These are phyloP conservation scores for Globomyces pollinis-pini DNA, from an alignment of 192 early-diverging fungal genomes.

Conservation along the genomic window DNA sequence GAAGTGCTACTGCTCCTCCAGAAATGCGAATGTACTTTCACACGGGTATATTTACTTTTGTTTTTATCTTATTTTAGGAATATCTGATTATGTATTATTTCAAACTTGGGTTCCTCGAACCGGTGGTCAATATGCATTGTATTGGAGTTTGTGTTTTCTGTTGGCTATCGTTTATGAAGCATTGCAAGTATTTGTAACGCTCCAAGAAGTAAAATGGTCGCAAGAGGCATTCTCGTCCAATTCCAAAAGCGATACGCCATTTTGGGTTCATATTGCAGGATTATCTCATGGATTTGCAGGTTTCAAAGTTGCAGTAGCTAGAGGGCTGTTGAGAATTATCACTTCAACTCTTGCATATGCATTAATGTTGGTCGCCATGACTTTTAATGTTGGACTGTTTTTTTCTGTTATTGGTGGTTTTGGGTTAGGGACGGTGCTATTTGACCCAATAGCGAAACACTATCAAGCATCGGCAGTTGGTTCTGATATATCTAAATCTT, in stretches of 20 bases:
- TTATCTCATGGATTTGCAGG: not conserved
- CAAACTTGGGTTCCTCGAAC: slow-evolving; percentile 50
- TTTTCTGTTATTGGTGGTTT: slow-evolving; percentile 48
- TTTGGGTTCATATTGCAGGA: not conserved
- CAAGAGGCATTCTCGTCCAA: not conserved
- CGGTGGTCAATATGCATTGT: slow-evolving; percentile 38
- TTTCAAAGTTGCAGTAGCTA: slow-evolving; percentile 16
- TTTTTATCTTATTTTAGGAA: slow-evolving; percentile 57
- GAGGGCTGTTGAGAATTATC: slow-evolving; percentile 31
- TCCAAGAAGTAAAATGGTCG: slow-evolving; percentile 21
- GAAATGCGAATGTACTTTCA: slow-evolving; percentile 65
- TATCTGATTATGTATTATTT: slow-evolving; percentile 55
- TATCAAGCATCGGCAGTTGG: too few relatives aligned
- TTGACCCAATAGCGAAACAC: slow-evolving; percentile 15
- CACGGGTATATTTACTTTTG: slow-evolving; percentile 43
- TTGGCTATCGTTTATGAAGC: slow-evolving; percentile 42
- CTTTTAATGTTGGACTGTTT: slow-evolving; percentile 55
- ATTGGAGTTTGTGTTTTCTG: slow-evolving; percentile 46
- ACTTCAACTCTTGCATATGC: slow-evolving; percentile 38
- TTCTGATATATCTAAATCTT: too few relatives aligned
- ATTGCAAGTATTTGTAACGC: slow-evolving; percentile 24
- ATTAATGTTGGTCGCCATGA: slow-evolving; percentile 59
- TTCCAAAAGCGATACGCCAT: not conserved
- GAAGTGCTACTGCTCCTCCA: slow-evolving; percentile 19
- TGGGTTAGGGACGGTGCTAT: slow-evolving; percentile 37